Evolutionary conservation across 179 eudicot genomes (phyloP).

Genomic region (Spergularia azorica): DNA sequence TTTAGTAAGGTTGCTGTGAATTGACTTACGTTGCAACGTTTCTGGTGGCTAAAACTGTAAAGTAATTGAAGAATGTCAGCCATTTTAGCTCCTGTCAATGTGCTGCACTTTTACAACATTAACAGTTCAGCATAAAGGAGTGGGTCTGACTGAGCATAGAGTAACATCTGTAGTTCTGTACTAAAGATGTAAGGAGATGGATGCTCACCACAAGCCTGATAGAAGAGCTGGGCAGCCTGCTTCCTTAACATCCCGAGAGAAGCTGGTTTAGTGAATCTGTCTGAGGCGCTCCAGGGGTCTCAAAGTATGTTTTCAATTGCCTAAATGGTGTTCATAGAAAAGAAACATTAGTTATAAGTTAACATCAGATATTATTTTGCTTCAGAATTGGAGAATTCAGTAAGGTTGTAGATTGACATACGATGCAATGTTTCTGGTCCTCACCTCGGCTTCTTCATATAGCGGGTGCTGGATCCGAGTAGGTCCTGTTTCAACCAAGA

Average conservation of each 20-base stretch:
- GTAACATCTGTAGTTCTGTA: background rate
- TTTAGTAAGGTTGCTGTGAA: background rate
- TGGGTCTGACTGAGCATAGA: background rate
- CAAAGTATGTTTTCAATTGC: conserved; percentile 87
- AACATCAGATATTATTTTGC: too few relatives aligned
- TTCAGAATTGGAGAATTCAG: background rate
- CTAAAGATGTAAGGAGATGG: background rate
- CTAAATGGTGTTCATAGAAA: conserved; percentile 34
- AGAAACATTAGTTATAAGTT: background rate
- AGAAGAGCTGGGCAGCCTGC: conserved; percentile 84
- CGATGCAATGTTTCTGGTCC: conserved; percentile 64
- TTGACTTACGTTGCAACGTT: too few relatives aligned
- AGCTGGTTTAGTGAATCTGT: conserved; percentile 76
- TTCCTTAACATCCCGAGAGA: conserved; percentile 66
- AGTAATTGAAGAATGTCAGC: background rate
- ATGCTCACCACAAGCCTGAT: conserved; percentile 80
- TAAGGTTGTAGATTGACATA: conserved; percentile 24
- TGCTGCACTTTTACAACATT: background rate
- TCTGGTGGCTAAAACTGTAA: conserved; percentile 86
- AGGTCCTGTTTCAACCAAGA: conserved; percentile 74
- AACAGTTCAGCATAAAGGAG: background rate
- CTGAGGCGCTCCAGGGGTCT: conserved; percentile 68
- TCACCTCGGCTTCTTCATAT: conserved; percentile 55
- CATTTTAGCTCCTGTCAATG: background rate
- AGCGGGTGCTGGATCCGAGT: conserved; percentile 64